Conservation (phyloP, 1,139 yeast species). For the Debaryomyces subglobosus region DNA sequence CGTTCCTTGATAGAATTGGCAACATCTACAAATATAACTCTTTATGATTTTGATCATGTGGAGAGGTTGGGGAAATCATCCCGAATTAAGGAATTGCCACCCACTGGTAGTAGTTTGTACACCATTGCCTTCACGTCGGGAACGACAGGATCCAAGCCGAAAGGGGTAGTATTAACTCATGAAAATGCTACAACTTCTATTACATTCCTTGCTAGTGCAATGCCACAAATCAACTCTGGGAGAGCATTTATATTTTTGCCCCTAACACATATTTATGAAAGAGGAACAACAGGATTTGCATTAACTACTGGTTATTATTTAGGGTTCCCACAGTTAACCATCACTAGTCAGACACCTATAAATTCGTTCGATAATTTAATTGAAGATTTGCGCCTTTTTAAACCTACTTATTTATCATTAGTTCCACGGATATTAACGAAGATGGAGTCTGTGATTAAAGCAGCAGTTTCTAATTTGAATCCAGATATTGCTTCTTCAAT, state of each 20-base stretch:
- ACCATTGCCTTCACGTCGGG: slow-evolving; percentile 78
- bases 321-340: slow-evolving; percentile 42
- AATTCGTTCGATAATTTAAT: slow-evolving; percentile 22
- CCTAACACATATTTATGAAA: slow-evolving; percentile 40
- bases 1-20: slow-evolving; percentile 21
- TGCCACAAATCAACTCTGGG: slow-evolving; percentile 18
- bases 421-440: slow-evolving; percentile 39
- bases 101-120: slow-evolving; percentile 53
- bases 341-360: slow-evolving; percentile 13
- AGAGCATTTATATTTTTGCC: slow-evolving; percentile 34
- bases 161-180: slow-evolving; percentile 66
- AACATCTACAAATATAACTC: slow-evolving; percentile 21
- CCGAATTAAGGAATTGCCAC: slow-evolving; percentile 49
- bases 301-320: slow-evolving; percentile 38
- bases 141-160: slow-evolving; percentile 66
- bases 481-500: slow-evolving; percentile 19
- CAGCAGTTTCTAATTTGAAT: slow-evolving; percentile 26
- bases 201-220: slow-evolving; percentile 22
- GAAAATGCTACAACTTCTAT: slow-evolving; percentile 51
- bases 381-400: slow-evolving; percentile 32
- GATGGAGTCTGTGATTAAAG: slow-evolving; percentile 44
- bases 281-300: slow-evolving; percentile 37
- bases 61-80: slow-evolving; percentile 51
- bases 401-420: slow-evolving; percentile 36
- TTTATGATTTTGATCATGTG: slow-evolving; percentile 52